Evolutionary conservation across 1,284 basidiomycete genomes (phyloP), one percentile per base, ranked within the genome.

Genomic region (Chiua sp.): DNA sequence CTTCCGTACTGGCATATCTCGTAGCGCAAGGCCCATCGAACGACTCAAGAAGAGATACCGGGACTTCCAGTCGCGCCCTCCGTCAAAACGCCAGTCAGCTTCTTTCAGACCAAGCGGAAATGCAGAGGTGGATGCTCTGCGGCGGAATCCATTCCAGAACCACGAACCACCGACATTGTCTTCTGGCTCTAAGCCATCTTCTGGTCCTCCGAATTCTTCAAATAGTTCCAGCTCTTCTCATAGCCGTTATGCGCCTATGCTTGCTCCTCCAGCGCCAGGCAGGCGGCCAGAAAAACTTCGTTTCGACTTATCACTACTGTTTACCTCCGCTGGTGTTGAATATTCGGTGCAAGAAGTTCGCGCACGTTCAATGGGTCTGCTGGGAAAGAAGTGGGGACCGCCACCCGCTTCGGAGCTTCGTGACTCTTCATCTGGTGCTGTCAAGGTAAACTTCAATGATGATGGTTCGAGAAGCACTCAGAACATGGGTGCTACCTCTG

Each of bases 1-100:
- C 23, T 98, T 93, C 78, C 85, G 84, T 23, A 85, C 91, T 51
- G 97, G 96, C 22, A 92, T 99, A 64, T 83, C 88, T 53, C 88
- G 92, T 23, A 85, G 86, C 63, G 94, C 91, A 12, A 85, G 92
- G 18, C 96, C 96, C 3, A 70, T 93, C 20, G 94, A 96, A 67
- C 85, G 94, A 26, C 82, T 99, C 57, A 96, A 96, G 78, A 87
- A 85, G 54, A 83, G 89, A 54, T 94, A 96, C 73, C 80, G 86
- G 33, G 91, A 95, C 47, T 98, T 96, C 75, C 88, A 93, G 65
- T 78, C 80, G 11, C 83, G 82, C 11, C 75, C 80, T 46, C 64
- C 78, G 28, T 61, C 74, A 4, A 75, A 71, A 59, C 66, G 66
- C 18, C 62, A 71, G 49, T 50, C 72, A 51, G 51, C 63, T 53